Evolutionary conservation across 768 basidiomycete genomes (phyloP).

Genomic region (Rhizopogon vinicolor): DNA sequence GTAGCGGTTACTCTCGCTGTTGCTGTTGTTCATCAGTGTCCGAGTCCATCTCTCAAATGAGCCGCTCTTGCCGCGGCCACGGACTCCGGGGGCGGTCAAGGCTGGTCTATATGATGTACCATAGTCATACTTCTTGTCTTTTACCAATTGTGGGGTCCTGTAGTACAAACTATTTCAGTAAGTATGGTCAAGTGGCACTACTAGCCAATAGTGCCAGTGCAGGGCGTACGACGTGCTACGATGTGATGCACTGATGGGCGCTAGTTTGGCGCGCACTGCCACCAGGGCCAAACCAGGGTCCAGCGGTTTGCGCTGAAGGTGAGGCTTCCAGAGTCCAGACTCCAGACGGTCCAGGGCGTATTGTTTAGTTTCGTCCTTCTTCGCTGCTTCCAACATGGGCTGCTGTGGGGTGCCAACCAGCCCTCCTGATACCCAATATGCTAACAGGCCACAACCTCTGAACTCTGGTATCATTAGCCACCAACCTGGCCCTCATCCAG

Average conservation of each 20-base stretch:
- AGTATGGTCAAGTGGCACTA: too few species aligned
- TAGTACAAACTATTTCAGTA: background rate
- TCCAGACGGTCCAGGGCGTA: background rate
- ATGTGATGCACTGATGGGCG: background rate
- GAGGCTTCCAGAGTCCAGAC: too few species aligned
- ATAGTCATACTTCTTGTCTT: background rate
- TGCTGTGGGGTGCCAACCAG: constrained; percentile 58
- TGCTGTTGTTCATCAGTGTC: too few species aligned
- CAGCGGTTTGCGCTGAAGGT: too few species aligned
- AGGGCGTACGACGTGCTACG: too few species aligned
- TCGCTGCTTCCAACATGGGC: constrained; percentile 39
- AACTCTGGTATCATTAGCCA: constrained; percentile 37
- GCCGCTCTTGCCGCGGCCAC: too few species aligned
- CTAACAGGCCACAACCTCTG: constrained; percentile 26
- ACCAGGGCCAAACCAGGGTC: background rate
- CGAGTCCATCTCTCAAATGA: too few species aligned
- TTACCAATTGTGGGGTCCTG: too few species aligned
- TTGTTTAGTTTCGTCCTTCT: constrained; percentile 2
- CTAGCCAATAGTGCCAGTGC: too few species aligned
- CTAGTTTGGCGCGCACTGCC: constrained; percentile 5
- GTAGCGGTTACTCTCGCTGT: too few species aligned
- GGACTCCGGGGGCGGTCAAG: too few species aligned
- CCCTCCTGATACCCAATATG: constrained; percentile 23
- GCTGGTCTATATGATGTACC: too few species aligned
- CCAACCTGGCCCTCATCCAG: constrained; percentile 45